These are phyloP conservation scores for Dothideomycetes sp. DNA, from an alignment of 2,329 filamentous ascomycete species.

Conservation along the genomic window DNA sequence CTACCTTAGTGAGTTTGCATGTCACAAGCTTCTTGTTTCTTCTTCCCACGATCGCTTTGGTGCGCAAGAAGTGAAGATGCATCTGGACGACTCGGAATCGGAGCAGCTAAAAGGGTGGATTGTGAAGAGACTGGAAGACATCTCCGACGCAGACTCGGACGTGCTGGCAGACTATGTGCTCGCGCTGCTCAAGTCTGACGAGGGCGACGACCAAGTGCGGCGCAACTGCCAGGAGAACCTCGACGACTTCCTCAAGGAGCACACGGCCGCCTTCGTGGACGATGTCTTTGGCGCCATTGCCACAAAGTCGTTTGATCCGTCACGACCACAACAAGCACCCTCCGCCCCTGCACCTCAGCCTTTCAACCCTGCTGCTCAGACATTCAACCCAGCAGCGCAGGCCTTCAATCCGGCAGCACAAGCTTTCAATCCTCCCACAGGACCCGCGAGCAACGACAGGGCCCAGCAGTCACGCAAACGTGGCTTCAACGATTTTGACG, in stretches of 20 bases:
- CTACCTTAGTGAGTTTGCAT: too few relatives aligned
- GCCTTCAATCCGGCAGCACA: slow-evolving; percentile 16
- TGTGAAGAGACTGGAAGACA: slow-evolving; percentile 64
- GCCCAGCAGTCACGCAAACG: slow-evolving; percentile 41
- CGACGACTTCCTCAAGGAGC: slow-evolving; percentile 62
- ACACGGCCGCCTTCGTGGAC: slow-evolving; percentile 48
- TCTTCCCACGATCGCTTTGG: too few relatives aligned
- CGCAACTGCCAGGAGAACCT: slow-evolving; percentile 61
- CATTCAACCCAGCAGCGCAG: slow-evolving; percentile 5
- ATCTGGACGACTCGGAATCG: slow-evolving; percentile 42
- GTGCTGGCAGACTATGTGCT: slow-evolving; percentile 79
- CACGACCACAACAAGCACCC: slow-evolving; percentile 13
- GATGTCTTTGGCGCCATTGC: slow-evolving; percentile 59
- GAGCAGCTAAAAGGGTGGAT: slow-evolving; percentile 64
- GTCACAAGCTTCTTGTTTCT: too few relatives aligned
- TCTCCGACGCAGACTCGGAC: slow-evolving; percentile 69
- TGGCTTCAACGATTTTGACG: slow-evolving; percentile 43
- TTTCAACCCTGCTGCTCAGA: slow-evolving; percentile 4
- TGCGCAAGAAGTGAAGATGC: too few relatives aligned
- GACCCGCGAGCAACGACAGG: slow-evolving; percentile 8
- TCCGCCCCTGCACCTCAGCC: slow-evolving; percentile 12
- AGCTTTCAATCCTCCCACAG: slow-evolving; percentile 15
- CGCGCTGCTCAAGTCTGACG: slow-evolving; percentile 61
- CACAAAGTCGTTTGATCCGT: slow-evolving; percentile 36
- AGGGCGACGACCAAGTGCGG: slow-evolving; percentile 51